Evolutionary conservation across 208 protist genomes (phyloP).

Genomic region (Porcisia deanei): DNA sequence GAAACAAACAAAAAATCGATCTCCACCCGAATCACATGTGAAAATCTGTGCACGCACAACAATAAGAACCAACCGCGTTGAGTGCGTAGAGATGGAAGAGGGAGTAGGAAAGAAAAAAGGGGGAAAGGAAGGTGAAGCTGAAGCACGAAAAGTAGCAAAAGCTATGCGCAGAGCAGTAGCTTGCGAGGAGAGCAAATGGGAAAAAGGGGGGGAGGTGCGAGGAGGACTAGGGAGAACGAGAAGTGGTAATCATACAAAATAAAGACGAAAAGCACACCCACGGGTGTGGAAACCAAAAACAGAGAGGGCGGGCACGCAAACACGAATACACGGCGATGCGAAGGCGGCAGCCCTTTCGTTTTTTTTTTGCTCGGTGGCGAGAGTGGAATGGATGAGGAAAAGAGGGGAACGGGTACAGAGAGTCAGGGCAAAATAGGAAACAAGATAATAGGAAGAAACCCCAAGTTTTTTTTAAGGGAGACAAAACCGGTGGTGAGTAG

Average conservation of each 20-base stretch:
- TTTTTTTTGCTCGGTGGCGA: not conserved
- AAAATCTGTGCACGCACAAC: too few relatives aligned
- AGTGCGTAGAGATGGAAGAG: not conserved
- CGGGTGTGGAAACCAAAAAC: not conserved
- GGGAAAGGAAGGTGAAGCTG: not conserved
- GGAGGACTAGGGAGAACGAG: not conserved
- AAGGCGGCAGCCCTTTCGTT: not conserved
- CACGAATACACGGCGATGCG: not conserved
- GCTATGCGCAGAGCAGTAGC: not conserved
- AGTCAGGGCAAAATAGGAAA: not conserved
- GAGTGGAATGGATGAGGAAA: too few relatives aligned
- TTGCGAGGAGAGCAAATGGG: not conserved
- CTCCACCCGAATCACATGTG: too few relatives aligned
- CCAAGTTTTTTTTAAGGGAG: not conserved
- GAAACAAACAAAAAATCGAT: not conserved
- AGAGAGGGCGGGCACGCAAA: not conserved
- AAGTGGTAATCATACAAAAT: not conserved
- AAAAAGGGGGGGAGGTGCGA: conserved; percentile 5
- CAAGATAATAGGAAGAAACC: not conserved
- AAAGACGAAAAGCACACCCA: not conserved
- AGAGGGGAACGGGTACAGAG: not conserved
- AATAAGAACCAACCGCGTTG: too few relatives aligned
- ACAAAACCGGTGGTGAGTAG: not conserved
- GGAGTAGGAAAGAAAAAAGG: not conserved
- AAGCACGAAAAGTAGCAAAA: not conserved